Evolutionary conservation across 192 early-diverging fungal species (phyloP).

Genomic region (Entomortierella lignicola): DNA sequence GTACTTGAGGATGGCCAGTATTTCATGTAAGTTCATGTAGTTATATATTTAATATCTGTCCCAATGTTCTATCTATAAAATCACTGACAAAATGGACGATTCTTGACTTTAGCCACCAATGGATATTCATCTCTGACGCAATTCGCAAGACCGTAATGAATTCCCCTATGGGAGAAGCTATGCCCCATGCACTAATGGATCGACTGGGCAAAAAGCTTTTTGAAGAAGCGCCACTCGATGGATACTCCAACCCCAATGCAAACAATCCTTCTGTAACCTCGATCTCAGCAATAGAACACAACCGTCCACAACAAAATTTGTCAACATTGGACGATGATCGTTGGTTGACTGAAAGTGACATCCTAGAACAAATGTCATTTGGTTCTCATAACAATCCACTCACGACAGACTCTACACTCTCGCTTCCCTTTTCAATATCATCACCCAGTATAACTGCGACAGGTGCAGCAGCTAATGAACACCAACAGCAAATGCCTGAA

Average conservation of each 20-base stretch:
- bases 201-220: slow-evolving; percentile 70
- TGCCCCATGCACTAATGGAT: slow-evolving; percentile 73
- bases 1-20: slow-evolving; percentile 86
- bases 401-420: slow-evolving; percentile 1
- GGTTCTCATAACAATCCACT: not conserved
- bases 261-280: not conserved
- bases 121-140: slow-evolving; percentile 94
- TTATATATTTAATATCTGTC: too few species aligned
- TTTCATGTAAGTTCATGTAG: slow-evolving; percentile 84
- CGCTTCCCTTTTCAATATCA: slow-evolving; percentile 25
- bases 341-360: slow-evolving; percentile 33
- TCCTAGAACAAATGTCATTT: slow-evolving; percentile 48
- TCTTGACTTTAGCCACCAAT: slow-evolving; percentile 76
- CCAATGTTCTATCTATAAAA: too few species aligned
- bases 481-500: not conserved
- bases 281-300: not conserved
- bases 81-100: not conserved
- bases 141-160: slow-evolving; percentile 71
- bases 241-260: slow-evolving; percentile 14
- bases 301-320: slow-evolving; percentile 34
- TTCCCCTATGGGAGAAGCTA: slow-evolving; percentile 57
- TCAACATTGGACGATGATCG: slow-evolving; percentile 10
- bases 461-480: slow-evolving; percentile 15
- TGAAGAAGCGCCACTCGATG: slow-evolving; percentile 49
- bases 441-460: slow-evolving; percentile 39